phyloP scores from a whole-genome alignment of 225 moss, liverwort and hornwort species.

The Polytrichum formosum region DNA sequence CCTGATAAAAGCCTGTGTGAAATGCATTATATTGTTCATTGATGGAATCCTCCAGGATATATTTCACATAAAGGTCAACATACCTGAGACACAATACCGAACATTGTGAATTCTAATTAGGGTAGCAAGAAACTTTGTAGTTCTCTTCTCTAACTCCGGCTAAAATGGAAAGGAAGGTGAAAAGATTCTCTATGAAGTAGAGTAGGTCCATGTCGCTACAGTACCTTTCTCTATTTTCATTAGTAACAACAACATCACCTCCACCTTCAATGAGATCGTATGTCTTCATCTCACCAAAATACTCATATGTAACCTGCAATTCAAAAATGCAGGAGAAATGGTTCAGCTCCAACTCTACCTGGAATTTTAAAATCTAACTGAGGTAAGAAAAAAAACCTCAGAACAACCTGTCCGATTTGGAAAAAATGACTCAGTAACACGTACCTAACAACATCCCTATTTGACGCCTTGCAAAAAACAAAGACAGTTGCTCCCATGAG shows the following conservation, averaged over 20 bases:
- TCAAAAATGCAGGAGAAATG: neutral
- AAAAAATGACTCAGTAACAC: neutral
- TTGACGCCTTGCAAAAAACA: neutral
- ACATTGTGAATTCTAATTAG: no score
- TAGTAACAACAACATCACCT: conserved; percentile 41
- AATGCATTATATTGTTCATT: conserved; percentile 57
- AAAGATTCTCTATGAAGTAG: no score
- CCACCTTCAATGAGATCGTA: conserved; percentile 61
- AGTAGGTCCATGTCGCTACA: neutral
- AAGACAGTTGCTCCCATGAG: neutral
- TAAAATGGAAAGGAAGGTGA: no score
- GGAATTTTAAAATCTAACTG: conserved; percentile 1
- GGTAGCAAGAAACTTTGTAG: no score
- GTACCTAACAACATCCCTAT: neutral
- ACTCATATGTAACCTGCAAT: conserved; percentile 67
- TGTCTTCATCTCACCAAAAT: conserved; percentile 69
- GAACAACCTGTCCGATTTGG: conserved; percentile 1
- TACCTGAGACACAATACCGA: conserved; percentile 34
- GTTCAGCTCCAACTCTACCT: conserved; percentile 1
- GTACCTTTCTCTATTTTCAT: conserved; percentile 66
- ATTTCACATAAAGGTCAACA: conserved; percentile 57
- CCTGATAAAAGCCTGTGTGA: conserved; percentile 50
- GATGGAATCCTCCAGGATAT: conserved; percentile 64
- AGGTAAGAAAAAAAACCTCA: neutral
- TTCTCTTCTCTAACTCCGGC: no score